phyloP scores from a whole-genome alignment of 2,329 filamentous ascomycete genomes.

The Penicillium sp. region DNA sequence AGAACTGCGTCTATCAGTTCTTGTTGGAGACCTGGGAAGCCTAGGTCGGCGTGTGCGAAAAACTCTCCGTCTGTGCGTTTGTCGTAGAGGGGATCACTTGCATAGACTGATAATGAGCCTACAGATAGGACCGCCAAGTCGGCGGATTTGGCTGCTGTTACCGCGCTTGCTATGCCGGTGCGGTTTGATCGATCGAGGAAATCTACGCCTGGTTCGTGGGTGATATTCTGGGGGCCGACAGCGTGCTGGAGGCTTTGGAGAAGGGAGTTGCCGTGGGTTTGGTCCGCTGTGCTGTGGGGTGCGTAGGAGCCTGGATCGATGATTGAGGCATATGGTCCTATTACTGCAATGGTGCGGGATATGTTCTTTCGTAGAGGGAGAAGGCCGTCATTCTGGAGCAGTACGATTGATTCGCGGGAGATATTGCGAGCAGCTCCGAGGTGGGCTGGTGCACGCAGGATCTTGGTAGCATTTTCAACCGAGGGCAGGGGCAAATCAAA shows the following conservation, averaged over 20 bases:
- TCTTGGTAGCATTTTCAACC: background rate
- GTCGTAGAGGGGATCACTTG: background rate
- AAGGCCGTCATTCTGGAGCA: background rate
- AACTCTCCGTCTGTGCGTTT: background rate
- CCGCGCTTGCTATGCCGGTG: background rate
- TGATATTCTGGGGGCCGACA: background rate
- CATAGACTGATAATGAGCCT: background rate
- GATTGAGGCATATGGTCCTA: background rate
- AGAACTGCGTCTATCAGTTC: background rate
- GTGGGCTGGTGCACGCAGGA: background rate
- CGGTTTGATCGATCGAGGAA: background rate
- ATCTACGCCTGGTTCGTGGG: background rate
- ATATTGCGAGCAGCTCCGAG: background rate
- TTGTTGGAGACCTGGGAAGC: constrained; percentile 1
- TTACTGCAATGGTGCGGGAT: background rate
- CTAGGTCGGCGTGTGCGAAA: background rate
- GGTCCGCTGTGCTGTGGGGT: background rate
- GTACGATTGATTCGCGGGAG: background rate
- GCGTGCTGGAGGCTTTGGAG: background rate
- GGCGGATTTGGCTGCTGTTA: background rate
- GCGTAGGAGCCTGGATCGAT: background rate
- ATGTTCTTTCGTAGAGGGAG: background rate
- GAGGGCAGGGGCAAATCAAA: background rate
- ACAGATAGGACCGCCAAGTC: background rate
- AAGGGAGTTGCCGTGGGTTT: background rate